phyloP scores from a whole-genome alignment of 2,329 filamentous ascomycete species.

The Xylariaceae sp. region DNA sequence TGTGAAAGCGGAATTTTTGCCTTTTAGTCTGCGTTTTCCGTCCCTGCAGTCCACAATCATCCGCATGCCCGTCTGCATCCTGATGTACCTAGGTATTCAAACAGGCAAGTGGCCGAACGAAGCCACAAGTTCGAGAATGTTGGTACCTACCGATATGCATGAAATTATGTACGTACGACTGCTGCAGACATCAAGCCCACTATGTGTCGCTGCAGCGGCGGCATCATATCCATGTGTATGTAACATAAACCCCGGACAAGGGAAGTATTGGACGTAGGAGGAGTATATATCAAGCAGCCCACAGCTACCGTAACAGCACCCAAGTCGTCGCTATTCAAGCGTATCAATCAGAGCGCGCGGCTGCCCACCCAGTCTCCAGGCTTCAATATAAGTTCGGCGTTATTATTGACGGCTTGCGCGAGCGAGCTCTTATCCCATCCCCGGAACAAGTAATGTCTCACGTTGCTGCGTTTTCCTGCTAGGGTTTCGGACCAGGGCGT shows the following conservation, averaged over 20 bases:
- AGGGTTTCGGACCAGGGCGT: no score
- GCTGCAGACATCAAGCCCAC: no score
- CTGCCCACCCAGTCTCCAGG: not conserved
- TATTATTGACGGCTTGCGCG: not conserved
- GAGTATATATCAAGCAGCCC: constrained; percentile 4
- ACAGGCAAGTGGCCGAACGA: not conserved
- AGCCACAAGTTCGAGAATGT: not conserved
- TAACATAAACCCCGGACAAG: constrained; percentile 4
- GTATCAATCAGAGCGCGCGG: constrained; percentile 15
- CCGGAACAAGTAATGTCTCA: not conserved
- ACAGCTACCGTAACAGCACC: constrained; percentile 5
- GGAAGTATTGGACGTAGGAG: constrained; percentile 3
- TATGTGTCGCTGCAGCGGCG: not conserved
- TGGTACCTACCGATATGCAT: not conserved
- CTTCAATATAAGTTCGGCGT: constrained; percentile 3
- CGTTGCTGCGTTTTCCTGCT: no score
- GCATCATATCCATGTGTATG: constrained; percentile 22
- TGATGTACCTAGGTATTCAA: not conserved
- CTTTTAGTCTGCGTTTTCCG: not conserved
- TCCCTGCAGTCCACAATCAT: not conserved
- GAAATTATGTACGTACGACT: not conserved
- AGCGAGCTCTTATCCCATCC: not conserved
- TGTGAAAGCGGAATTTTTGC: not conserved
- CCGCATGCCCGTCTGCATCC: not conserved
- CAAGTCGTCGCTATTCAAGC: constrained; percentile 1